Conservation (phyloP, 2,329 filamentous ascomycete species). For the Talaromyces atroroseus region DNA sequence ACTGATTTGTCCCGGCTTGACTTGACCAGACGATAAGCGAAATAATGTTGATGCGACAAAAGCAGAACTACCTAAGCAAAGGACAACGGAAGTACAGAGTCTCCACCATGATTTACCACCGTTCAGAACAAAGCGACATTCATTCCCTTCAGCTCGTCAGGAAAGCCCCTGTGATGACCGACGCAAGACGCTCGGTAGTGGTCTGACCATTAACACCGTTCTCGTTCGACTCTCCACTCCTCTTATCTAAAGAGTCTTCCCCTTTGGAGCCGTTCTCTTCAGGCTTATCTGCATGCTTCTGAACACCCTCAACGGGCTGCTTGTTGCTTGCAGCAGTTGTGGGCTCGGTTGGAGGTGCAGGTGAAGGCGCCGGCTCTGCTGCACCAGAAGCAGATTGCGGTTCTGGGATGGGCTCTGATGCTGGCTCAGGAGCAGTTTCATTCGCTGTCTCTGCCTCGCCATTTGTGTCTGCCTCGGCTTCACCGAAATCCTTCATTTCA, state of each 20-base stretch:
- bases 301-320: background rate
- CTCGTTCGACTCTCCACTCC: background rate
- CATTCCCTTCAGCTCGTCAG: background rate
- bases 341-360: background rate
- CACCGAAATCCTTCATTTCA: background rate
- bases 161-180: background rate
- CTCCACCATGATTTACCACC: background rate
- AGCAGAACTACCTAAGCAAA: background rate
- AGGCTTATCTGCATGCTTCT: background rate
- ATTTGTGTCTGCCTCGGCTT: background rate
- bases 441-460: background rate
- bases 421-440: background rate
- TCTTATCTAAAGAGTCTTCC: background rate
- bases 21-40: background rate
- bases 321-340: background rate
- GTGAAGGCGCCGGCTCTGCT: background rate
- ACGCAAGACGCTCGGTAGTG: slow-evolving; percentile 7
- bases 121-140: background rate
- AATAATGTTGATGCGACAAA: background rate
- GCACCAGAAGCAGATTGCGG: background rate
- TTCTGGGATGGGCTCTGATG: background rate
- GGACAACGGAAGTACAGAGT: background rate
- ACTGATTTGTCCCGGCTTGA: background rate
- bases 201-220: slow-evolving; percentile 3
- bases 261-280: background rate